Evolutionary conservation across 495 filamentous ascomycete species (phyloP), one percentile per base, ranked within the genome.

Genomic region (Cercophora scortea): DNA sequence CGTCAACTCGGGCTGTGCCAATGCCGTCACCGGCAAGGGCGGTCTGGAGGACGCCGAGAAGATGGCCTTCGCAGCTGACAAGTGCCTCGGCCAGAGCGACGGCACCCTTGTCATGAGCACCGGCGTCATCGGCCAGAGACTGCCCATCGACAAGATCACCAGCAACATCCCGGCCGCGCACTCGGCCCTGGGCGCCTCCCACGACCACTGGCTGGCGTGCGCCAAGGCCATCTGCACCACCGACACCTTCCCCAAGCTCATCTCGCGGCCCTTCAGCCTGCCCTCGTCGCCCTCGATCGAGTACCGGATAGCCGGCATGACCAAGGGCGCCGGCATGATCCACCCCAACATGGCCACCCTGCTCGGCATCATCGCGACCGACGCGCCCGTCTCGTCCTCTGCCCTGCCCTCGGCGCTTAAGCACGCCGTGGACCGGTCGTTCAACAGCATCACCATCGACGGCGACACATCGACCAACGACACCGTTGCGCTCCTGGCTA

Each of bases 251-350:
- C 93, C 94, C 55, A 99, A 99, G 73, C 84, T 99, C 53, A 74
- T 88, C 52, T 96, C 91, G 16, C 80, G 79, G 51, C 83, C 80
- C 5, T 99, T 97, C 70, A 83, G 72, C 6, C 81, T 99, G 32
- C 92, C 92, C 18, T 93, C 88, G 9, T 88, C 88, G 8, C 83
- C 87, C 3, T 71, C 73, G 8, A 81, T 78, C 40, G 78, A 79
- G 63, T 99, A 96, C 73, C 75, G 78, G 59, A 85, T 99, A 25
- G 90, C 87, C 25, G 93, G 93, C 45, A 96, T 95, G 82, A 95
- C 94, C 54, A 99, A 99, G 71, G 93, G 93, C 43, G 94, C 93
- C 12, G 93, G 93, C 60, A 99, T 99, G 93, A 99, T 99, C 65
- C 92, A 96, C 70, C 93, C 93, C 17, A 96, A 99, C 74, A 96